phyloP scores from a whole-genome alignment of 768 basidiomycete genomes.

The Collybia sordida region DNA sequence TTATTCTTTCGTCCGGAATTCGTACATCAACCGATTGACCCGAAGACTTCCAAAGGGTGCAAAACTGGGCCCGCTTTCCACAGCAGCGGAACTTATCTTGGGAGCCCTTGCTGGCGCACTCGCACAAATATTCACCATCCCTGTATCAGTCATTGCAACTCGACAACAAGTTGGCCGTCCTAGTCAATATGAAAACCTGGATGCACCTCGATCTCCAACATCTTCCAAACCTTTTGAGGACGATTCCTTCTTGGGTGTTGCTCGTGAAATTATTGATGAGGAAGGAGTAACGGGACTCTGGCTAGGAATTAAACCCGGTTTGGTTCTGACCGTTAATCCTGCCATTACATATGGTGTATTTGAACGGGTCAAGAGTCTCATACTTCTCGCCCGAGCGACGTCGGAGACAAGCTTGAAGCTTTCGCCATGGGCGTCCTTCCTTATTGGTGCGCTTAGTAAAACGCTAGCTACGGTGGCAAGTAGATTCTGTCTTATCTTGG shows the following conservation, averaged over 20 bases:
- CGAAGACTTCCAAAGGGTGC: conserved; percentile 59
- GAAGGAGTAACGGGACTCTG: conserved; percentile 88
- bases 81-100: conserved; percentile 77
- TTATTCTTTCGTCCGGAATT: conserved; percentile 86
- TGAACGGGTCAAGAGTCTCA: conserved; percentile 81
- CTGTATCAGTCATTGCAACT: conserved; percentile 96
- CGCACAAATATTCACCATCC: conserved; percentile 97
- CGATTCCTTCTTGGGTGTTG: conserved; percentile 79
- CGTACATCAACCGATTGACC: conserved; percentile 74
- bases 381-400: conserved; percentile 55
- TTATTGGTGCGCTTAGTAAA: conserved; percentile 91
- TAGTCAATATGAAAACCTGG: conserved; percentile 8
- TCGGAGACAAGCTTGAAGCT: conserved; percentile 55
- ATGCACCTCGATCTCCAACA: background rate
- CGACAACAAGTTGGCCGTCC: conserved; percentile 86
- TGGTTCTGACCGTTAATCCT: conserved; percentile 96
- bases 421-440: conserved; percentile 75
- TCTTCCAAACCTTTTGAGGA: conserved; percentile 33
- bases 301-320: conserved; percentile 88
- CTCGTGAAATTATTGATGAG: conserved; percentile 83
- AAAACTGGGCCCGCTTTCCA: conserved; percentile 63
- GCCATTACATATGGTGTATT: conserved; percentile 97
- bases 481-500: conserved; percentile 12
- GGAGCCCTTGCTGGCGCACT: conserved; percentile 93
- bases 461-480: conserved; percentile 92